Evolutionary conservation across 1,284 basidiomycete species (phyloP), one percentile per base, ranked within the genome.

Genomic region (Ustilago crameri): DNA sequence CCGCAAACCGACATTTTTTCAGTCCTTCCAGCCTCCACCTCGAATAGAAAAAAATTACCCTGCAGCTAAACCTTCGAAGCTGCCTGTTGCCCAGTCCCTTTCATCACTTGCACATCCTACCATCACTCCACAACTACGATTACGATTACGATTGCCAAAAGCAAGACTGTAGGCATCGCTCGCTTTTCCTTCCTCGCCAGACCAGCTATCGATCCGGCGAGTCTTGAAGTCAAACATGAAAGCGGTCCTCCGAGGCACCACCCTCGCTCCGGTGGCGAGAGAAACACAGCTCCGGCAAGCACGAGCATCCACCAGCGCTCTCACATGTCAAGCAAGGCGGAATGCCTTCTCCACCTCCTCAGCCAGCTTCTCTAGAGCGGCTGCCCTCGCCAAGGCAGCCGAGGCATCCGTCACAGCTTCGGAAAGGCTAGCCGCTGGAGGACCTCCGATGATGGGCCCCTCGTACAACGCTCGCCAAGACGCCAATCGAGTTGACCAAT

Each of bases 351-450:
- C 65, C 17, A 51, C 22, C 51, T 41, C 65, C 22, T 42, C 51
- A 5, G 15, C 59, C 30, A 63, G 49, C 51, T 61, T 52, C 18
- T 66, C 68, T 3, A 22, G 68, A 23, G 69, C 69, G 35, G 55
- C 64, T 15, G 59, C 63, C n/a, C 59, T 72, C 1, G 55, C 59
- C 24, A 72, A 56, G 45, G 69, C 69, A 17, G 70, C 65, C 37
- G 56, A 73, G 38, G 70, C 61, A n/a, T 64, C 60, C 15, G 30
- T 45, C 15, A 46, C 57, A 3, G 64, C 56, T 8, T 67, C 70
- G 12, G 60, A 71, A 32, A 17, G 63, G 14, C 15, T 66, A 9
- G 50, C 61, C 3, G 46, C 53, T 8, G 57, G 57, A 23, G 51
- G 43, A 3, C 42, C 52, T 23, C 61, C 67, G 4, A 51, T 56